Conservation (phyloP, 768 basidiomycete genomes). For the Tephrocybe sp. region DNA sequence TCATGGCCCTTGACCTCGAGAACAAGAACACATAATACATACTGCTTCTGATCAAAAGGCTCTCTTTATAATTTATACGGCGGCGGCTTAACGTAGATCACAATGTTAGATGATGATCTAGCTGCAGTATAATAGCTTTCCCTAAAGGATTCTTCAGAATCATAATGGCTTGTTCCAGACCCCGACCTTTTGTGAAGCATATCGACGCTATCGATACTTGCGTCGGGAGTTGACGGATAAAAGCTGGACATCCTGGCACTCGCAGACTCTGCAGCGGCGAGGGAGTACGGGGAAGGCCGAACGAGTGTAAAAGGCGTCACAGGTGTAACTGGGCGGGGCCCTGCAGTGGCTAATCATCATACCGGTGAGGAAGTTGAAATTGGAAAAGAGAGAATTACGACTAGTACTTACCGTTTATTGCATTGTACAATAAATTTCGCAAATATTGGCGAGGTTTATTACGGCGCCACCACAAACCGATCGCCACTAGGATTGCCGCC, state of each 20-base stretch:
- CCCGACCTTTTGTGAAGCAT: slow-evolving; percentile 4
- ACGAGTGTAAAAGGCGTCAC: slow-evolving; percentile 4
- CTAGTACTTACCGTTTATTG: not conserved
- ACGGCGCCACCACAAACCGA: not conserved
- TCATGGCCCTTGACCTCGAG: no score
- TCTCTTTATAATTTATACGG: not conserved
- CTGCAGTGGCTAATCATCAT: no score
- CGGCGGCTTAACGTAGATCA: not conserved
- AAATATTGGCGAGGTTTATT: not conserved
- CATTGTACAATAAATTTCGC: not conserved
- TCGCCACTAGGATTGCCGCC: not conserved
- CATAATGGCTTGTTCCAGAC: not conserved
- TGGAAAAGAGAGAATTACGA: no score
- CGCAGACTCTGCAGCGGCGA: not conserved
- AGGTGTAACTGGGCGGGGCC: not conserved
- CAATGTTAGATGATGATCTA: not conserved
- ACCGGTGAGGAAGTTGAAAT: no score
- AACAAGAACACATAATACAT: no score
- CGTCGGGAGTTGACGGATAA: not conserved
- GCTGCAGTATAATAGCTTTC: not conserved
- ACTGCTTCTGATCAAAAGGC: no score
- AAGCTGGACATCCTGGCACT: not conserved
- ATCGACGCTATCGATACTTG: not conserved
- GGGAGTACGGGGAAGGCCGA: not conserved
- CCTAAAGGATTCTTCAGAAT: not conserved